Percentiles rank a stretch among this genome's conserved stretches.
Conservation (phyloP, 768 basidiomycete genomes). For the Cantharellus anzutake region DNA sequence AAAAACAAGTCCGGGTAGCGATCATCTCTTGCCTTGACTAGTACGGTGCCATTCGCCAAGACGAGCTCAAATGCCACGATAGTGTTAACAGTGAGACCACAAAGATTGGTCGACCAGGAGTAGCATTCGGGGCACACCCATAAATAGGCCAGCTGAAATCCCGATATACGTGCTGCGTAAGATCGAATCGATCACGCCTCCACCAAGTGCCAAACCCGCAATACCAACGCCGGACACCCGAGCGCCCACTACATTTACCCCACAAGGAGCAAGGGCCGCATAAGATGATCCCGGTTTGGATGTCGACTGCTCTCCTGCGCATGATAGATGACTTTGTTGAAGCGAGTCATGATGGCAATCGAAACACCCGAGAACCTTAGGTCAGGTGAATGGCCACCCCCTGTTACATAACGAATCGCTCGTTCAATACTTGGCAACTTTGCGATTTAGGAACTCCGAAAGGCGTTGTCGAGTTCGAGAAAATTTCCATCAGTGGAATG, state of each 20-base stretch:
- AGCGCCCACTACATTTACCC: conserved; percentile 38
- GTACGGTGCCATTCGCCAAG: conserved; percentile 31
- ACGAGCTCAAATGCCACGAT: conserved; percentile 38
- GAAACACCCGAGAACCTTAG: conserved; percentile 36
- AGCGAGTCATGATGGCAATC: conserved; percentile 34
- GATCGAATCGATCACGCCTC: conserved; percentile 7
- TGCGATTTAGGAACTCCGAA: no score
- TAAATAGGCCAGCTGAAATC: no score
- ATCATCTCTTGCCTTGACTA: conserved; percentile 16
- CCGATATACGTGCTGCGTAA: neutral
- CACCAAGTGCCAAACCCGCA: conserved; percentile 28
- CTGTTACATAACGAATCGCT: conserved; percentile 28
- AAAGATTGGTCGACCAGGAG: conserved; percentile 43
- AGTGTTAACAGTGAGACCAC: conserved; percentile 37
- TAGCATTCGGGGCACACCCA: conserved; percentile 24
- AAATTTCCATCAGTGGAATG: neutral
- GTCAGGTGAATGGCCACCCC: conserved; percentile 40
- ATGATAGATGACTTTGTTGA: no score
- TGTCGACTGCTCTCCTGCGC: conserved; percentile 9
- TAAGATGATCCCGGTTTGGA: conserved; percentile 35
- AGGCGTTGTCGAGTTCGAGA: neutral
- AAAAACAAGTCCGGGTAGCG: conserved; percentile 25
- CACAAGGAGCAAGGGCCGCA: conserved; percentile 27
- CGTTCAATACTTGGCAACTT: no score
- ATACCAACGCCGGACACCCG: conserved; percentile 40